Base-by-base conservation (phyloP, 2,329 filamentous ascomycete species). In the Penicillium brevicompactum region DNA sequence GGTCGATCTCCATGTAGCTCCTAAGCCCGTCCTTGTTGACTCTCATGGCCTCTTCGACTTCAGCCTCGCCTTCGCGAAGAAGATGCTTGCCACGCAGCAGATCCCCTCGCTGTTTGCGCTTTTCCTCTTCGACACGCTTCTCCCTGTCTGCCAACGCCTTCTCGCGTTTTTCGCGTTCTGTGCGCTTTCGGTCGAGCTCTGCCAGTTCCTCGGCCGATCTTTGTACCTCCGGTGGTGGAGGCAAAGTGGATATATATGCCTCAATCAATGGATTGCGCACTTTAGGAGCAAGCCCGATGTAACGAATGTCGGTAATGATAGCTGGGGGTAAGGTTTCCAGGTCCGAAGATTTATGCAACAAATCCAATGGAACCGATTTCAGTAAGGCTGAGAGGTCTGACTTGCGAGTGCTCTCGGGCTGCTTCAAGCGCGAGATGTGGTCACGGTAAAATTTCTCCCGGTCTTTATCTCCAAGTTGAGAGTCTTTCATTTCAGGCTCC, bases 401-500 rank as follows among this genome's bases (percentile, higher is more conserved):
- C 59, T 78, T 78, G 50, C 76, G 67, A 5, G 70, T 76, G 55
- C 70, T 73, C 53, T 80, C 78, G 7, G 76, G 67, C n/a, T 74
- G 66, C 57, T 80, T 81, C 47, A 80, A 59, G 40, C 76, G 73
- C 18, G 72, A 68, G 21, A 80, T 75, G 51, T 79, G 71, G 16
- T 81, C 78, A 4, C 78, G 73, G 58, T 80, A 81, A 57, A 73
- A 68, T 57, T 79, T 80, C 59, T 81, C 78, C 5, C 77, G 72
- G 49, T 80, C 78, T 58, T 77, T 80, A 57, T 81, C 78, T 21
- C 72, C 70, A 42, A 80, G 58, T 16, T 75, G 68, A 5, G 66
- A 65, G 50, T 77, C 74, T 53, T 72, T 78, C 89, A 99, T 92
- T 49, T 87, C 83, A 0, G 84, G 74, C 60, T 96, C 92, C 61